A percentile compares a stretch with the other conserved stretches of the same genome.
phyloP scores from a whole-genome alignment of 2,329 filamentous ascomycete genomes.

The Beauveria varroae region DNA sequence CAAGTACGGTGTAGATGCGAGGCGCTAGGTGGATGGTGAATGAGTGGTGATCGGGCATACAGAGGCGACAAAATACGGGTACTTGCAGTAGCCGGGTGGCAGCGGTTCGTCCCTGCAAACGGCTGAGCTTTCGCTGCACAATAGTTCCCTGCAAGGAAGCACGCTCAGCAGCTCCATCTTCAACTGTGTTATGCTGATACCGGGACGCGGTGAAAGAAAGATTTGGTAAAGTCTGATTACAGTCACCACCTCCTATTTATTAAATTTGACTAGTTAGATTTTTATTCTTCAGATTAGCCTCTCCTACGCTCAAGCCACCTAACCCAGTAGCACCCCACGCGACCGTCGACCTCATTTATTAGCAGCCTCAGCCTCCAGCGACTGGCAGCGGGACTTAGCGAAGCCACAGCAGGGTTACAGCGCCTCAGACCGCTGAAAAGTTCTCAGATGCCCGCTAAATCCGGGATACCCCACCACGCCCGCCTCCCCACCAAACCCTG shows the following conservation, averaged over 20 bases:
- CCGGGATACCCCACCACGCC: constrained; percentile 1
- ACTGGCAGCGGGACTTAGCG: neutral
- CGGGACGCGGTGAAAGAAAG: neutral
- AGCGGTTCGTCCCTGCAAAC: neutral
- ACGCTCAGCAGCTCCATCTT: too few relatives aligned
- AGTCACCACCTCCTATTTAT: neutral
- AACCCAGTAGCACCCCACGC: neutral
- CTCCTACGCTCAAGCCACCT: neutral
- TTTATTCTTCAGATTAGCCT: neutral
- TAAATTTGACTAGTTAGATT: neutral
- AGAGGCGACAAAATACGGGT: neutral
- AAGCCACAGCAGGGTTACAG: neutral
- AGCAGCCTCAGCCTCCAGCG: neutral
- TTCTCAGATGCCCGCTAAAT: neutral
- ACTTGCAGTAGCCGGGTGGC: neutral
- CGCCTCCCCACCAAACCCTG: neutral
- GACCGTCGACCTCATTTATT: neutral
- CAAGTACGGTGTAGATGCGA: constrained; percentile 5
- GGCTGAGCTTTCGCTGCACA: neutral
- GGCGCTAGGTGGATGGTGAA: neutral
- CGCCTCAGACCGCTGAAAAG: neutral
- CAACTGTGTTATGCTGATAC: too few relatives aligned
- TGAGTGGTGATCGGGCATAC: neutral
- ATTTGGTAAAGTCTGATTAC: neutral
- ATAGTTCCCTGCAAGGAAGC: neutral